Base-by-base conservation (phyloP, 2,329 filamentous ascomycete genomes). In the Tolypocladium album region DNA sequence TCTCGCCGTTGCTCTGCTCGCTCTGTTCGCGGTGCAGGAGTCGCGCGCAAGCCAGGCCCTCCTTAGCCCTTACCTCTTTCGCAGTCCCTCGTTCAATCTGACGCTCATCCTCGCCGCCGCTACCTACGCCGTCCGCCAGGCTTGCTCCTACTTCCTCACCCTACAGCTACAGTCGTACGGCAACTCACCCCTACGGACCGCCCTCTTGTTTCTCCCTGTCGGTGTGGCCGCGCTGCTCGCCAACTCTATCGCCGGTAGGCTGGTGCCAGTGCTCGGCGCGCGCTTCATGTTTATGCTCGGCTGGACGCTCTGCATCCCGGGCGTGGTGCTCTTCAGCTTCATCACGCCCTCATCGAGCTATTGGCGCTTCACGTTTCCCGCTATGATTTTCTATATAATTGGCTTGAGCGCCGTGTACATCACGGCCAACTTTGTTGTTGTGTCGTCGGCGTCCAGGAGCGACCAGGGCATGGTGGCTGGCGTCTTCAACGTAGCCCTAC, bases 271-370 rank as follows among this genome's bases (percentile, higher is more conserved):
- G 31, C 36, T 58, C 27, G 57, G 57, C 7, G 57, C 57, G 36
- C 43, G 57, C 12, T 36, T 20, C 45, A 58, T 58, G 57, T 58
- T 58, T 34, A n/a, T 58, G 6, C 57, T 58, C 57, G 57, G 57
- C 22, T 55, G 57, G 57, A 36, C 43, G 34, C 57, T 58, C 20
- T 58, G 57, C 57, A 55, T 58, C n/a, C 57, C 57, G n/a, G 57
- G 57, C 57, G 57, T 58, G 31, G 36, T 22, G 1, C 45, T 58
- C 57, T 58, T 58, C 57, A 58, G 57, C 45, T 39, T 53, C 57
- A 55, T 58, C 22, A 58, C 57, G n/a, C 22, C 45, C 22, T 36
- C 36, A 17, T 40, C 57, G 20, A 58, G 50, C 22, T 58, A 58
- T 34, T 58, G 57, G 57, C 57, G 57, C n/a, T 58, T 39, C 36